Conservation (phyloP, 257 asterid genomes). For the Scutellaria barbata region DNA sequence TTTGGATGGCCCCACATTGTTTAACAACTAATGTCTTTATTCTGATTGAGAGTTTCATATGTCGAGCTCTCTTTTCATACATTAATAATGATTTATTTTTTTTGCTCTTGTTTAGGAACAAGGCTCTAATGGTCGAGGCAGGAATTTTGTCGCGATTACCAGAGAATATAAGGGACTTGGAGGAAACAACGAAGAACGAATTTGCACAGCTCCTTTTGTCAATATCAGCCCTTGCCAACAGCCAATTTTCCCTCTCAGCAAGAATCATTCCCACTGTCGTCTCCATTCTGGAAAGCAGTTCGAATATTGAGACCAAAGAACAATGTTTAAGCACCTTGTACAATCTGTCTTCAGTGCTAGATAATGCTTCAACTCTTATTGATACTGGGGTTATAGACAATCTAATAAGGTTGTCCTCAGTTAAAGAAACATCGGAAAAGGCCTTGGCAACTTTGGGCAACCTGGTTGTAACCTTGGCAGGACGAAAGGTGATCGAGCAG, state of each 20-base stretch:
- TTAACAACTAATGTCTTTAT: no score
- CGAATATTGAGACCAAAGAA: conserved; percentile 49
- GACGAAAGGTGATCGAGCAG: conserved; percentile 68
- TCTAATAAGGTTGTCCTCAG: conserved; percentile 49
- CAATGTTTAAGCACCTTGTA: conserved; percentile 59
- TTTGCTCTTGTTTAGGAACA: conserved; percentile 66
- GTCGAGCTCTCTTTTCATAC: no score
- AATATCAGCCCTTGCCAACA: conserved; percentile 64
- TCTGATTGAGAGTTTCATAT: no score
- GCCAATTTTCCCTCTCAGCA: conserved; percentile 53
- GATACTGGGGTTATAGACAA: conserved; percentile 43
- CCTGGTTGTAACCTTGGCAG: conserved; percentile 62
- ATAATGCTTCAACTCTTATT: conserved; percentile 48
- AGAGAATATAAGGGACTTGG: conserved; percentile 36
- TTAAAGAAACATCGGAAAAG: conserved; percentile 62
- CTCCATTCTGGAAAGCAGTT: conserved; percentile 58
- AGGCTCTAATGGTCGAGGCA: conserved; percentile 83
- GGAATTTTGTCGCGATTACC: conserved; percentile 77
- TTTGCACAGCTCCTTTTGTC: conserved; percentile 63
- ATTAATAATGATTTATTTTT: neutral
- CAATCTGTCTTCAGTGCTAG: conserved; percentile 67
- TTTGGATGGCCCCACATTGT: neutral
- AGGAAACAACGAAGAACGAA: conserved; percentile 55
- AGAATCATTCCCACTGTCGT: conserved; percentile 48
- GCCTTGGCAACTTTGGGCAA: conserved; percentile 70